Percentiles rank a stretch among this genome's conserved stretches.
phyloP scores from a whole-genome alignment of 306 rosid species.

The Gynostemma pentaphyllum region DNA sequence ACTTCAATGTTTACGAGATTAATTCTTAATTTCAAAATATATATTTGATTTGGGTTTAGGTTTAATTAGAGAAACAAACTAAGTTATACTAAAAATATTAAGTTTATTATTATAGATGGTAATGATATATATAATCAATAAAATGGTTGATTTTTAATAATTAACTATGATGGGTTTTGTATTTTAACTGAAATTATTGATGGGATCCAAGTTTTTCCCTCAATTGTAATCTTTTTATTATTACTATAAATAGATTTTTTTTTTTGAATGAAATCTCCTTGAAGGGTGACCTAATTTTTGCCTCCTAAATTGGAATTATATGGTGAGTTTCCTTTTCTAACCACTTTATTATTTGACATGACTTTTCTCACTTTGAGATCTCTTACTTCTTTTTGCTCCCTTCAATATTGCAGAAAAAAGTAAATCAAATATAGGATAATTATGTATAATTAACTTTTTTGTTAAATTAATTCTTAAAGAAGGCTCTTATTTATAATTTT shows the following conservation, averaged over 20 bases:
- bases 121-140: too few relatives aligned
- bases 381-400: background rate
- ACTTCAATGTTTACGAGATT: too few relatives aligned
- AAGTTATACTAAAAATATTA: background rate
- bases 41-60: conserved; percentile 5
- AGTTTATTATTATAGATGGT: background rate
- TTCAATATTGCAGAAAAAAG: background rate
- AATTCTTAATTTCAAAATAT: background rate
- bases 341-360: background rate
- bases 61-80: conserved; percentile 1
- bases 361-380: background rate
- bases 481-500: too few relatives aligned
- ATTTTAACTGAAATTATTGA: background rate
- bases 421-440: too few relatives aligned
- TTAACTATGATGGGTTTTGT: too few relatives aligned
- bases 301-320: background rate
- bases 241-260: background rate
- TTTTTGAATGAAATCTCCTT: background rate
- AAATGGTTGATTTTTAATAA: too few relatives aligned
- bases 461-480: too few relatives aligned
- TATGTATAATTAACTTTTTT: too few relatives aligned
- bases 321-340: background rate
- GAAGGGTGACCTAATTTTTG: background rate
- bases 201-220: background rate
- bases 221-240: background rate